Base-by-base conservation (phyloP, 2,329 filamentous ascomycete species). In the Fusarium sp. region DNA sequence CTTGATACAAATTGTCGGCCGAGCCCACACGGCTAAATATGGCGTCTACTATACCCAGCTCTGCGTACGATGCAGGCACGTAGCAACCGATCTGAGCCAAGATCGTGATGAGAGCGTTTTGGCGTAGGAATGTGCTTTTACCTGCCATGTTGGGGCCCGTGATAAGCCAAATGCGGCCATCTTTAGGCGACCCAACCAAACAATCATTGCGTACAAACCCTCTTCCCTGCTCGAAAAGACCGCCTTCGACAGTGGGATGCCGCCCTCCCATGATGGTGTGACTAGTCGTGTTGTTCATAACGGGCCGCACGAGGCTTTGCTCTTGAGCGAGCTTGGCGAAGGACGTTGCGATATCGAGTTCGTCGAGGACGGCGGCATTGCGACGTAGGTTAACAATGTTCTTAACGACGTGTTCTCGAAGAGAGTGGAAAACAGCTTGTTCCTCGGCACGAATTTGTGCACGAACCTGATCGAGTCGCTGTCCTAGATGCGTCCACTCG, bases 121-220 rank as follows among this genome's bases (percentile, higher is more conserved):
- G 97, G 1, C 96, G 92, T 7, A 99, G 85, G 77, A 97, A 99
- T 0, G 96, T 99, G 78, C 92, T 95, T 82, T 99, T 99, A 49
- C 96, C 96, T 2, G 92, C 96, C 96, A 99, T 99, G 81, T 99
- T 99, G n/a, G 96, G 96, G 0, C 96, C 83, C 73, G 92, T 87
- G 87, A 95, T 83, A 79, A 88, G 75, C 90, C 91, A 83, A 81
- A 93, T 57, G 83, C 85, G 74, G 83, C 89, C 85, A 83, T 92
- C 81, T 86, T 40, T 90, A 78, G 69, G 87, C 79, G 81, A 89
- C n/a, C 92, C 92, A 4, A 98, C 86, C 40, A 92, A 84, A 79
- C 94, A 97, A 81, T 98, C 93, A 74, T 98, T 98, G 52, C 89
- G 87, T 46, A 93, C 90, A 77, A 98, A 98, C 13, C 83, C 89